Conservation (phyloP, 805 yeast species). For the Ogataea henricii region DNA sequence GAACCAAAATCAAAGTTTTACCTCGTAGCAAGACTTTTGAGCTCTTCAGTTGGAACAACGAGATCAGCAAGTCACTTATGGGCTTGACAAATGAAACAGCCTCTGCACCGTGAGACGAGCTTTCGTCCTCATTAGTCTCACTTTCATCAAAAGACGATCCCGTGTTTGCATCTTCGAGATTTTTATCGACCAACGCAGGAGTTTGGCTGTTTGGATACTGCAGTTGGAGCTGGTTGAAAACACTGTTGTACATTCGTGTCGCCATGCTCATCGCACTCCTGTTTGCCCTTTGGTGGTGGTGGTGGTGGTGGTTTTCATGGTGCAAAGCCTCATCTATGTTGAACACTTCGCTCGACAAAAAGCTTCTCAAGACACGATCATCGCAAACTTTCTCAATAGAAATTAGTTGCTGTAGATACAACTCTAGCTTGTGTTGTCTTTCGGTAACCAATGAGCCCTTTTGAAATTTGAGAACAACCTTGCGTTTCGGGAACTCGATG, state of each 20-base stretch:
- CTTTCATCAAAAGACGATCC: constrained; percentile 45
- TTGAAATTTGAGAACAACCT: constrained; percentile 73
- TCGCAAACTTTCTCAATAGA: constrained; percentile 70
- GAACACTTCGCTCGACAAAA: constrained; percentile 73
- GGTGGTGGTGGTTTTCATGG: constrained; percentile 6
- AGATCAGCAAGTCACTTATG: constrained; percentile 71
- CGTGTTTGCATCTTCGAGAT: constrained; percentile 17
- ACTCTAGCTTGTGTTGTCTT: constrained; percentile 61
- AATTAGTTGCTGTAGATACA: constrained; percentile 59
- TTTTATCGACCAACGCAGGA: neutral
- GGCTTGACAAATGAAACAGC: constrained; percentile 70
- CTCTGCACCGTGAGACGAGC: constrained; percentile 9
- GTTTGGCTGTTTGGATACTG: constrained; percentile 8
- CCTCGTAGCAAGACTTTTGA: constrained; percentile 83
- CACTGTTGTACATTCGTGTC: constrained; percentile 34
- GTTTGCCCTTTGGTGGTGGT: constrained; percentile 4
- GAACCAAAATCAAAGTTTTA: constrained; percentile 72
- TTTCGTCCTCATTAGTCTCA: constrained; percentile 9
- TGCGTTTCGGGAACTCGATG: constrained; percentile 59
- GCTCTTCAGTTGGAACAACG: constrained; percentile 61
- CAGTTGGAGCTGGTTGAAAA: constrained; percentile 29
- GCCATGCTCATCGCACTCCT: constrained; percentile 30
- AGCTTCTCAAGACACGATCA: constrained; percentile 69
- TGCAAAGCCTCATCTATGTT: constrained; percentile 24
- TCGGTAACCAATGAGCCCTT: constrained; percentile 62